A percentile compares a stretch with the other conserved stretches of the same genome.
Conservation (phyloP, 805 yeast species). For the Schwanniomyces yamadae region DNA sequence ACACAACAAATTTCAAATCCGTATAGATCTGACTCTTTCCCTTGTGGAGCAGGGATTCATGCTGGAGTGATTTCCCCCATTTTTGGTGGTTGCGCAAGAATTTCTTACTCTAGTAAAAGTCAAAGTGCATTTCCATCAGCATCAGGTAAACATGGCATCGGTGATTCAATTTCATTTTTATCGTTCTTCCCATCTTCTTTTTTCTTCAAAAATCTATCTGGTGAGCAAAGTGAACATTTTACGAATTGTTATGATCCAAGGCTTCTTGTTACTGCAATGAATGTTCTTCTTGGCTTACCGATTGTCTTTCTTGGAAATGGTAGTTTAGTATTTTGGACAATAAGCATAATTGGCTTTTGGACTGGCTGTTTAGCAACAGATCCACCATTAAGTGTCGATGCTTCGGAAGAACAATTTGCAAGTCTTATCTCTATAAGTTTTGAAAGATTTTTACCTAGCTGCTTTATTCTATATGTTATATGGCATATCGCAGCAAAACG, state of each 20-base stretch:
- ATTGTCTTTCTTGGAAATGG: constrained; percentile 53
- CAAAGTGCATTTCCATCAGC: constrained; percentile 44
- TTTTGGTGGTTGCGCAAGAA: constrained; percentile 75
- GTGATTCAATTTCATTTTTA: constrained; percentile 56
- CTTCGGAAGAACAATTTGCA: constrained; percentile 54
- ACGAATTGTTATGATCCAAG: constrained; percentile 73
- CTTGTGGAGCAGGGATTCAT: constrained; percentile 89
- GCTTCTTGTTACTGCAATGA: constrained; percentile 51
- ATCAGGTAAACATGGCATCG: constrained; percentile 53
- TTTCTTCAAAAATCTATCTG: constrained; percentile 48
- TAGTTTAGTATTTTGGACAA: constrained; percentile 52
- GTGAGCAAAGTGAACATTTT: constrained; percentile 13
- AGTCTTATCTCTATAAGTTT: constrained; percentile 67
- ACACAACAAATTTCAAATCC: constrained; percentile 48
- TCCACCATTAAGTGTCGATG: constrained; percentile 67
- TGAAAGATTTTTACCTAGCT: constrained; percentile 70
- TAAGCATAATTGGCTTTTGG: constrained; percentile 75
- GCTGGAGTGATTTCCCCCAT: constrained; percentile 73
- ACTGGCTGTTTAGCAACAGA: constrained; percentile 72
- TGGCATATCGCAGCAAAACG: constrained; percentile 58
- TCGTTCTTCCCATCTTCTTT: constrained; percentile 77
- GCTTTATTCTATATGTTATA: constrained; percentile 67
- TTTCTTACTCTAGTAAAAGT: constrained; percentile 57
- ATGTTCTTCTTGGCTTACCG: constrained; percentile 62
- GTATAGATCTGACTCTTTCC: constrained; percentile 84